Conservation (phyloP, 2,329 filamentous ascomycete species). For the Aspergillus piperis region DNA sequence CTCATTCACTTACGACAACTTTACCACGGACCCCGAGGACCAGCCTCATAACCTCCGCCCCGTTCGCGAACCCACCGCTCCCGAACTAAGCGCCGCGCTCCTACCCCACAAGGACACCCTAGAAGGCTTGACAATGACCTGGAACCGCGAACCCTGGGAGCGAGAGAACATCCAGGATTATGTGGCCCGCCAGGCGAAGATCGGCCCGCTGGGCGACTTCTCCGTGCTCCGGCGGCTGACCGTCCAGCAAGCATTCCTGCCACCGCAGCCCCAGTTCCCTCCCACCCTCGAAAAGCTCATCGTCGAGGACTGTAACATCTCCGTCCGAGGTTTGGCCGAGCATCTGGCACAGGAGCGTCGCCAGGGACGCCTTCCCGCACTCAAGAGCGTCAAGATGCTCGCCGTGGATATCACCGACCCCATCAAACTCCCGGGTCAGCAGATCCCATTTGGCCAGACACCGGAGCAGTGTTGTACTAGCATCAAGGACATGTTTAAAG, state of each 20-base stretch:
- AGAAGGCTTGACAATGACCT: slow-evolving; percentile 17
- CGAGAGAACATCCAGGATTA: slow-evolving; percentile 9
- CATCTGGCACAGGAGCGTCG: slow-evolving; percentile 24
- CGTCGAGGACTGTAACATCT: slow-evolving; percentile 26
- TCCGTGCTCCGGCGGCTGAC: slow-evolving; percentile 17
- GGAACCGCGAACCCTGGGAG: slow-evolving; percentile 2
- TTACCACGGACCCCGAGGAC: background rate
- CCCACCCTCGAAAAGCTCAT: slow-evolving; percentile 17
- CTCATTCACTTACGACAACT: slow-evolving; percentile 18
- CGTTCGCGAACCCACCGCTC: slow-evolving; percentile 18
- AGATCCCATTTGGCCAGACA: slow-evolving; percentile 19
- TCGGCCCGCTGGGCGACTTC: slow-evolving; percentile 26
- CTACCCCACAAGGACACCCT: slow-evolving; percentile 25
- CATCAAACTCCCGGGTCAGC: slow-evolving; percentile 19
- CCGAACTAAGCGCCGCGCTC: slow-evolving; percentile 17
- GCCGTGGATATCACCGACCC: slow-evolving; percentile 22
- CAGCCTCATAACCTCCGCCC: background rate
- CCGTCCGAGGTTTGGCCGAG: slow-evolving; percentile 19
- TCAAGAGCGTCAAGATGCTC: slow-evolving; percentile 19
- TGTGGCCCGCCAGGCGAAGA: slow-evolving; percentile 9
- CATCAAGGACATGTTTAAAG: slow-evolving; percentile 21
- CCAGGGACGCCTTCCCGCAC: slow-evolving; percentile 21
- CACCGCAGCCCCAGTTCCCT: slow-evolving; percentile 24
- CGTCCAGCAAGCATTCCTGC: slow-evolving; percentile 23
- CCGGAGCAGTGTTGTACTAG: slow-evolving; percentile 18